phyloP scores from a whole-genome alignment of 2,329 filamentous ascomycete species.

The Xylariales sp. region DNA sequence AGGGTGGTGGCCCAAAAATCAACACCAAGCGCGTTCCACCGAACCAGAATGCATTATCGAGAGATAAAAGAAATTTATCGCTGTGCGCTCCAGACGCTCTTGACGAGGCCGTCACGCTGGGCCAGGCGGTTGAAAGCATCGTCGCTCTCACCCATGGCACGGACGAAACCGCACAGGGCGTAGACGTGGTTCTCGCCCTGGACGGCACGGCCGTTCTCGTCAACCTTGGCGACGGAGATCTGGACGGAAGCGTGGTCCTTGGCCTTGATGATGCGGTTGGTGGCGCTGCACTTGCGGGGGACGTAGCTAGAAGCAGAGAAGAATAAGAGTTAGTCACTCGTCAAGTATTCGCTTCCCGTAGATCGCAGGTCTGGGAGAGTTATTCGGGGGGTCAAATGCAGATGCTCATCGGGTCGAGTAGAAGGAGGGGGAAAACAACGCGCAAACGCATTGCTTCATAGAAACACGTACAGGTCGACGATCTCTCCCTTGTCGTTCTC shows the following conservation, averaged over 20 bases:
- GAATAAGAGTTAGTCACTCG: too few species aligned
- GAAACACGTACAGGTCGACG: conserved; percentile 83
- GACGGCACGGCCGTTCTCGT: conserved; percentile 93
- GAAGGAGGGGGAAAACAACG: too few species aligned
- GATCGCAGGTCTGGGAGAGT: too few species aligned
- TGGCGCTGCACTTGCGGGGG: conserved; percentile 97
- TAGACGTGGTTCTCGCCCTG: conserved; percentile 97
- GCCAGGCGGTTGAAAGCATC: conserved; percentile 93
- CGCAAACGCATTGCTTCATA: conserved; percentile 12
- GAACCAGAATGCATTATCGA: conserved; percentile 5
- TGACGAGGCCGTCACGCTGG: conserved; percentile 94
- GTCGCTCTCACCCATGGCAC: conserved; percentile 96
- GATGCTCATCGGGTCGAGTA: too few species aligned
- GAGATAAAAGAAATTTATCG: conserved; percentile 45
- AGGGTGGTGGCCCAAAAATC: too few species aligned
- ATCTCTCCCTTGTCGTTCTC: conserved; percentile 99
- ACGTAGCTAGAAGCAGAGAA: conserved; percentile 74
- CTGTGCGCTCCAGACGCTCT: conserved; percentile 88
- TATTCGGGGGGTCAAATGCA: too few species aligned
- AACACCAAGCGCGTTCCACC: conserved; percentile 8
- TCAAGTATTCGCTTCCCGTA: too few species aligned
- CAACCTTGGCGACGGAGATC: conserved; percentile 95
- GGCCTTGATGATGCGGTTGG: conserved; percentile 96
- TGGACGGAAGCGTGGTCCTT: conserved; percentile 99
- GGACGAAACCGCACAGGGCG: conserved; percentile 95